phyloP scores from a whole-genome alignment of 1,284 basidiomycete species.

The Fomitopsis pinicola region DNA sequence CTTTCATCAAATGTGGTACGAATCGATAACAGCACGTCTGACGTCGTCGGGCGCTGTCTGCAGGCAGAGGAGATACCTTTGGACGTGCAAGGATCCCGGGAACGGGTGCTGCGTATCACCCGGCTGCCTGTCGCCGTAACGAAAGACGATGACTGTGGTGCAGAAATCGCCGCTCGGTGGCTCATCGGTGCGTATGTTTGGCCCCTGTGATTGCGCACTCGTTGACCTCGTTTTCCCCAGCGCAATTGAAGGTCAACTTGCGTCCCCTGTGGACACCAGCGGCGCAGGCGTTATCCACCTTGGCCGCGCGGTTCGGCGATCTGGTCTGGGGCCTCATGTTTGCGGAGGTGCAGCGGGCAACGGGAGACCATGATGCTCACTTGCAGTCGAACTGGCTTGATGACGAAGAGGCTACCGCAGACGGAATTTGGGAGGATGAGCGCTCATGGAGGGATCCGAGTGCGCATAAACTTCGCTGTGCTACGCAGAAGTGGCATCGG shows the following conservation, averaged over 20 bases:
- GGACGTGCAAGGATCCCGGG: slow-evolving; percentile 76
- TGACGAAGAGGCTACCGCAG: slow-evolving; percentile 23
- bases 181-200: slow-evolving; percentile 42
- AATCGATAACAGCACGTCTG: slow-evolving; percentile 40
- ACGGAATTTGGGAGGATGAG: slow-evolving; percentile 61
- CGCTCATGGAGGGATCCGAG: slow-evolving; percentile 70
- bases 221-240: slow-evolving; percentile 30
- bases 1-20: slow-evolving; percentile 44
- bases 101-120: slow-evolving; percentile 73
- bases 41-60: slow-evolving; percentile 61
- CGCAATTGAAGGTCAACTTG: slow-evolving; percentile 89
- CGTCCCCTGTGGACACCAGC: slow-evolving; percentile 88
- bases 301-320: slow-evolving; percentile 61
- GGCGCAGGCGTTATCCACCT: slow-evolving; percentile 56
- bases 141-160: slow-evolving; percentile 47
- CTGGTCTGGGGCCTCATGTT: slow-evolving; percentile 73
- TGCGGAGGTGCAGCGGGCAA: slow-evolving; percentile 44
- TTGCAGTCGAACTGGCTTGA: slow-evolving; percentile 21
- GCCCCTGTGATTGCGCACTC: background rate
- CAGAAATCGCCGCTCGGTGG: slow-evolving; percentile 60
- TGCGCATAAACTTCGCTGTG: slow-evolving; percentile 54
- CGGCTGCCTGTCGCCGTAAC: slow-evolving; percentile 52
- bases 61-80: slow-evolving; percentile 73
- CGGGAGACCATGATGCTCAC: slow-evolving; percentile 13
- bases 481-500: slow-evolving; percentile 43